Evolutionary conservation across 331 rosid species (phyloP).

Genomic region (Spiraea crenata): DNA sequence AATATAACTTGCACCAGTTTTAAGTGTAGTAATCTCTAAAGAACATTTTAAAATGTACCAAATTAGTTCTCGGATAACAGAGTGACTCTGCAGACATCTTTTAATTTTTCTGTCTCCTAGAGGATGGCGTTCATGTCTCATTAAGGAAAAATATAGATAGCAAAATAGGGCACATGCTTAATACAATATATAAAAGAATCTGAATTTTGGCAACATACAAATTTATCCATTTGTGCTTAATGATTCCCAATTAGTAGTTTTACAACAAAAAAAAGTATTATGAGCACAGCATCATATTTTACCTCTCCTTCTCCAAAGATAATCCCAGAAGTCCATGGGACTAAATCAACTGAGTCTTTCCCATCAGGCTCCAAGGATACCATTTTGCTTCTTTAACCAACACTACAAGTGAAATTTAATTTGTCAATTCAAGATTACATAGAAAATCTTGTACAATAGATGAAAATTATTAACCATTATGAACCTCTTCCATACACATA

Average conservation of each 20-base stretch:
- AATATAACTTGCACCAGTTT: background rate
- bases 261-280: background rate
- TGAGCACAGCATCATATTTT: background rate
- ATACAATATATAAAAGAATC: background rate
- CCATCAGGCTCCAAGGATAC: constrained; percentile 53
- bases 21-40: background rate
- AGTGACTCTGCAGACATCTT: background rate
- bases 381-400: constrained; percentile 77
- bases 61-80: background rate
- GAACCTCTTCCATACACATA: background rate
- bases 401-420: constrained; percentile 43
- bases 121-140: background rate
- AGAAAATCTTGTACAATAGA: background rate
- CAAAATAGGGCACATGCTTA: background rate
- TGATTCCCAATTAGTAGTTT: background rate
- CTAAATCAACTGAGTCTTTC: constrained; percentile 47
- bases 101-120: background rate
- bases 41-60: background rate
- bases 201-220: background rate
- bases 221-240: background rate
- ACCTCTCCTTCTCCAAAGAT: constrained; percentile 64
- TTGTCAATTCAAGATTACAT: too few relatives aligned
- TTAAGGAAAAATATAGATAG: background rate
- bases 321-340: constrained; percentile 90
- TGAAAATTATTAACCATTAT: background rate